Conservation (phyloP, 1,139 yeast genomes). For the Nadsonia commutata region DNA sequence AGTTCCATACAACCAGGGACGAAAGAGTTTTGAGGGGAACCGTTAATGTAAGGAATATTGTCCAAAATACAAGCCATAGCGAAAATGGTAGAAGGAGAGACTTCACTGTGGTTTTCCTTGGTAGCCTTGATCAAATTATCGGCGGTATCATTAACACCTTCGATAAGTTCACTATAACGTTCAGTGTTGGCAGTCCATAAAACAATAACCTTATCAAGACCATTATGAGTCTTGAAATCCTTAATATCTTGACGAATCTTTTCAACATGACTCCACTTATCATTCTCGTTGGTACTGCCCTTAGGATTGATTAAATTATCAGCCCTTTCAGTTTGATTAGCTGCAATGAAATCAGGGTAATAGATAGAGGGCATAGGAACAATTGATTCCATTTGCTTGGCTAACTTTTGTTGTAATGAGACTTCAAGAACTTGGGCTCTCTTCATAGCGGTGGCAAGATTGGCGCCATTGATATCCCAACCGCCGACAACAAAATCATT, state of each 20-base stretch:
- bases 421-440: slow-evolving; percentile 81
- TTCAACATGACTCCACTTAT: slow-evolving; percentile 87
- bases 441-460: slow-evolving; percentile 65
- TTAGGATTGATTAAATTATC: slow-evolving; percentile 62
- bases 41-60: slow-evolving; percentile 79
- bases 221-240: slow-evolving; percentile 58
- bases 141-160: slow-evolving; percentile 79
- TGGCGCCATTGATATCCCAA: slow-evolving; percentile 76
- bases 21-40: slow-evolving; percentile 95
- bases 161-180: slow-evolving; percentile 65
- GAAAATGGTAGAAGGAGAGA: slow-evolving; percentile 81
- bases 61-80: slow-evolving; percentile 90
- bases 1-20: slow-evolving; percentile 89
- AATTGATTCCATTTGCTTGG: slow-evolving; percentile 45
- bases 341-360: slow-evolving; percentile 94
- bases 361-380: slow-evolving; percentile 75
- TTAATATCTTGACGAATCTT: slow-evolving; percentile 70
- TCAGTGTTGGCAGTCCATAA: slow-evolving; percentile 98
- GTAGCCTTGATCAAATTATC: slow-evolving; percentile 64
- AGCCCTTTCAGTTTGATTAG: slow-evolving; percentile 86
- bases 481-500: slow-evolving; percentile 85
- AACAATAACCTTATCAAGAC: slow-evolving; percentile 74
- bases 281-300: slow-evolving; percentile 17
- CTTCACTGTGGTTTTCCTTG: slow-evolving; percentile 66
- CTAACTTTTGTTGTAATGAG: slow-evolving; percentile 66